Percentiles rank a stretch among this genome's conserved stretches.
Conservation (phyloP, 2,329 filamentous ascomycete genomes). For the Nothopassalora personata region DNA sequence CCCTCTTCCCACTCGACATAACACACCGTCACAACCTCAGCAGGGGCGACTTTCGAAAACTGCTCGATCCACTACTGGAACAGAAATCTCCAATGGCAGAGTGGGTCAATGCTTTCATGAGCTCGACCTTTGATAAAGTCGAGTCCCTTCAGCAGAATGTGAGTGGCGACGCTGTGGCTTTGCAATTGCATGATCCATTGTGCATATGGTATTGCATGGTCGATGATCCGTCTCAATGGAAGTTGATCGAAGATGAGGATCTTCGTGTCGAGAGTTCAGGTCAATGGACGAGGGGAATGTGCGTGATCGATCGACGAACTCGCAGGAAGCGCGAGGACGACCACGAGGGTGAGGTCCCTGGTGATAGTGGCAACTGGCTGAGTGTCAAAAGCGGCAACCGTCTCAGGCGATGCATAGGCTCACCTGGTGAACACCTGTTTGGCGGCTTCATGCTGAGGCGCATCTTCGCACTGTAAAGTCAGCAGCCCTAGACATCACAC, state of each 20-base stretch:
- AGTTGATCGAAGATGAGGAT: conserved; percentile 57
- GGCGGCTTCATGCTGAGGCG: conserved; percentile 25
- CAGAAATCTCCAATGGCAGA: conserved; percentile 40
- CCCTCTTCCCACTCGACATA: conserved; percentile 47
- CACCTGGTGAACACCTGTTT: conserved; percentile 59
- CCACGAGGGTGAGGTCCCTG: conserved; percentile 54
- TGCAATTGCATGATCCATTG: conserved; percentile 46
- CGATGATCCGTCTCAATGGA: conserved; percentile 29
- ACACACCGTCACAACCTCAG: conserved; percentile 42
- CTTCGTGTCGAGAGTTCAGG: conserved; percentile 83
- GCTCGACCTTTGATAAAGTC: conserved; percentile 43
- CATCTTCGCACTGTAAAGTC: conserved; percentile 17
- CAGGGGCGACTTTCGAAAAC: conserved; percentile 35
- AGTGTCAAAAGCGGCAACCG: conserved; percentile 70
- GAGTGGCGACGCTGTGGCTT: conserved; percentile 33
- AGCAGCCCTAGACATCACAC: neutral
- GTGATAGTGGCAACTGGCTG: conserved; percentile 73
- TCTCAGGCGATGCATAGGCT: conserved; percentile 64
- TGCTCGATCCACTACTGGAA: conserved; percentile 23
- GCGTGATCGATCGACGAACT: conserved; percentile 69
- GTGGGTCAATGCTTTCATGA: conserved; percentile 44
- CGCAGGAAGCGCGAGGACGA: conserved; percentile 48
- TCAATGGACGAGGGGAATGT: conserved; percentile 90
- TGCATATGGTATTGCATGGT: conserved; percentile 34
- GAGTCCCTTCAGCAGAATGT: conserved; percentile 35